Evolutionary conservation across 2,329 filamentous ascomycete species (phyloP), one percentile per base, ranked within the genome.

Genomic region (Xylaria sp.): DNA sequence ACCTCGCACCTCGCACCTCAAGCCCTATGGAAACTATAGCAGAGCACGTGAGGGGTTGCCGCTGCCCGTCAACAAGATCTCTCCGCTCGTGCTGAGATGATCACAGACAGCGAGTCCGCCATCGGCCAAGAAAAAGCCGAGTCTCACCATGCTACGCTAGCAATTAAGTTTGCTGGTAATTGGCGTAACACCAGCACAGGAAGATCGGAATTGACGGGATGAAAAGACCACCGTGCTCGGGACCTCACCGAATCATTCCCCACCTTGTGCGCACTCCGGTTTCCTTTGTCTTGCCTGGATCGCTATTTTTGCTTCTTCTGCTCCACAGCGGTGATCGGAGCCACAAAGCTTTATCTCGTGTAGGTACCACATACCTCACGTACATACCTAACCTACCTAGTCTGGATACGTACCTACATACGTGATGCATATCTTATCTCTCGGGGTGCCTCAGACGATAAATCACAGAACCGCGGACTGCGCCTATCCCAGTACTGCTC

Each of bases 21-120:
- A 60, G 48, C 36, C 64, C 53, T 39, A 55, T 34, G 42, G 48
- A 57, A 56, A 24, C 34, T 24, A 51, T 34, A 34, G 48, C 58
- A 56, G 32, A 67, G 50, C 74, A 75, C 74, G 74, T 75, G 74
- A 75, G 72, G 72, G 70, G 70, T 64, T n/a, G 60, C 59, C 59
- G 71, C 71, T 75, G 72, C 71, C 70, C 70, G 72, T 75, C 71
- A 73, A 57, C 59, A 62, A 53, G 56, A 64, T 45, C 36, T 42
- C 51, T 30, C 34, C 21, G 21, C 36, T 57, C 27, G 53, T 61
- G 65, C 55, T 47, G 42, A 60, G 69, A 68, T 62, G 39, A 32
- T 58, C 39, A 32, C 19, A 32, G 42, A 17, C 42, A 17, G 1
- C 5, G 42, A 47, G n/a, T 47, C 42, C 42, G 42, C 42, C 42